Evolutionary conservation across 805 yeast species (phyloP), one percentile per base, ranked within the genome.

Genomic region (Cyberlindnera misumaiensis): DNA sequence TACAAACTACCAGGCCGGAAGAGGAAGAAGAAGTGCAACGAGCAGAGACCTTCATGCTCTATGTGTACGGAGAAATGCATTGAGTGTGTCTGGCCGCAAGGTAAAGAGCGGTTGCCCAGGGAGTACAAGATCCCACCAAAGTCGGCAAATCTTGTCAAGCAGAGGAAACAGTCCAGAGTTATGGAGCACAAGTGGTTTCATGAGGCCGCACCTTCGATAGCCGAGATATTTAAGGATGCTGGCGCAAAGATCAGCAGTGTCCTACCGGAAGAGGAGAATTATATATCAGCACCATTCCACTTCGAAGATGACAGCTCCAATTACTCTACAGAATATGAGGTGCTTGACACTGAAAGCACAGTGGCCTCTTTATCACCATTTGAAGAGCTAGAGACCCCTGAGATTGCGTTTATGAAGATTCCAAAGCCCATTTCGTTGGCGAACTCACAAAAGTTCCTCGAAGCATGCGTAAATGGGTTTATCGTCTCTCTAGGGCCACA

Each of bases 1-100:
- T 17, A 11, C 32, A 8, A 30, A 13, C 14, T 13, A 4, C n/a
- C 22, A 15, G 39, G 85, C 53, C 67, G 83, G 31, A 72, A 71
- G 51, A 66, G 83, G 49, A 77, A 78, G 63, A 69, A 78, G 64
- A 78, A 77, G 63, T 78, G 84, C 56, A 80, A 75, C 46, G 80
- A 75, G 48, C 58, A 53, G 15, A 67, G 57, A 38, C 70, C 72
- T 7, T 47, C 49, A 41, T 65, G 72, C 42, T 56, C 62, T 9
- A 66, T 65, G 34, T 73, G 80, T 47, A 35, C 52, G 10, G 43
- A 55, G 7, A 67, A 68, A 44, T 41, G 51, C 14, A 41, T 53
- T 48, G 55, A 31, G 39, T 65, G 49, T 38, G 41, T 43, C 2
- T 52, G 58, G 56, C 58, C 58, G 5, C 35, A 39, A 10, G 39